phyloP scores from a whole-genome alignment of 768 basidiomycete species.

The Collybia sp. region DNA sequence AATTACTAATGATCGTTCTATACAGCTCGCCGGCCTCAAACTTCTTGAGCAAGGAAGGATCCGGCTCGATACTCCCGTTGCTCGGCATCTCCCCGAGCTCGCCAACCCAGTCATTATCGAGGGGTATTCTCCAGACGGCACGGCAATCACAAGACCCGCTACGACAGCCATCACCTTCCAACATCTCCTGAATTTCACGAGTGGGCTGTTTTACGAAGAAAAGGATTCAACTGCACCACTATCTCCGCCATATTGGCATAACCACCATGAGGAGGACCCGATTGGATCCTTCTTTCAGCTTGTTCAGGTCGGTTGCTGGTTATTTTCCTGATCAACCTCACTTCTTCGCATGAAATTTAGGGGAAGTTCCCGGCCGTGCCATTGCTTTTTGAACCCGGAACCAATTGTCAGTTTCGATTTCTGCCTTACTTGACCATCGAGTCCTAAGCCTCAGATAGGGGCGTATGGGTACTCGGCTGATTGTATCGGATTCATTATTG shows the following conservation, averaged over 20 bases:
- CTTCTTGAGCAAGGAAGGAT: too few species aligned
- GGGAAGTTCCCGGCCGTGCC: slow-evolving; percentile 17
- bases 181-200: too few species aligned
- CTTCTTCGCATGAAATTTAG: slow-evolving; percentile 10
- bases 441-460: slow-evolving; percentile 8
- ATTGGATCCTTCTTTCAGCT: slow-evolving; percentile 15
- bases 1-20: too few species aligned
- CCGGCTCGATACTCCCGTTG: slow-evolving; percentile 15
- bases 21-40: background rate
- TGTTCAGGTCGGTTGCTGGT: slow-evolving; percentile 20
- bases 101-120: slow-evolving; percentile 18
- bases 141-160: slow-evolving; percentile 13
- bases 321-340: background rate
- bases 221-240: slow-evolving; percentile 8
- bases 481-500: slow-evolving; percentile 24
- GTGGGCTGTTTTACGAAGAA: too few species aligned
- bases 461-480: too few species aligned
- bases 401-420: slow-evolving; percentile 19
- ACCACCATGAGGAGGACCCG: slow-evolving; percentile 18
- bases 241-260: slow-evolving; percentile 12
- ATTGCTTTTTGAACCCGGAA: slow-evolving; percentile 25
- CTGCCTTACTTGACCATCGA: too few species aligned
- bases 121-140: slow-evolving; percentile 7
- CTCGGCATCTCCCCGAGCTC: slow-evolving; percentile 14
- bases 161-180: too few species aligned